Conservation (phyloP, 495 filamentous ascomycete genomes). For the Podospora pseudoanserina region DNA sequence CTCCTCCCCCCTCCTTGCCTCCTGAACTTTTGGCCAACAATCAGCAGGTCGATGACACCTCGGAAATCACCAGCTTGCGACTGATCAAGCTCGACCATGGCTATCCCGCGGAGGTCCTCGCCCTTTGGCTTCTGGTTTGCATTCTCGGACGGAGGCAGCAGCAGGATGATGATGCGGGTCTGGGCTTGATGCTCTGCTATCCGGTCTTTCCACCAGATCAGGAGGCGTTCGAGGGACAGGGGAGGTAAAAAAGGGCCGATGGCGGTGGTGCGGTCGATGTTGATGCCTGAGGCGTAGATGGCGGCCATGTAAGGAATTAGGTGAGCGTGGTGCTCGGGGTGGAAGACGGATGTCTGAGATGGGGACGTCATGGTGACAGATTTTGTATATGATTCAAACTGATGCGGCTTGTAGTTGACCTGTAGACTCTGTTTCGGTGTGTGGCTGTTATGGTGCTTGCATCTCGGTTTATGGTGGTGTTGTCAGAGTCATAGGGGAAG, state of each 20-base stretch:
- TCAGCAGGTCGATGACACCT: conserved; percentile 38
- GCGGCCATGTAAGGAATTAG: conserved; percentile 40
- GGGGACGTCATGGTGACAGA: background rate
- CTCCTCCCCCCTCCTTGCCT: conserved; percentile 30
- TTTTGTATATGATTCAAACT: background rate
- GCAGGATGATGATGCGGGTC: conserved; percentile 35
- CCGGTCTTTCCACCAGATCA: conserved; percentile 39
- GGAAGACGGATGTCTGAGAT: conserved; percentile 32
- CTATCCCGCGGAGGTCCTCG: conserved; percentile 35
- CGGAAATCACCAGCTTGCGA: conserved; percentile 37
- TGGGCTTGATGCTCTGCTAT: conserved; percentile 34
- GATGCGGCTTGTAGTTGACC: background rate
- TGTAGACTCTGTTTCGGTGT: background rate
- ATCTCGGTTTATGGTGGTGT: background rate
- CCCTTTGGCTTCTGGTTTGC: conserved; percentile 24
- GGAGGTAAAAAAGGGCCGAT: conserved; percentile 40
- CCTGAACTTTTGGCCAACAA: conserved; percentile 33
- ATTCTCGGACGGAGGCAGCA: conserved; percentile 27
- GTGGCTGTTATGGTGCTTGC: background rate
- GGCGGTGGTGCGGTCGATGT: conserved; percentile 30
- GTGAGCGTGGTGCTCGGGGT: conserved; percentile 31
- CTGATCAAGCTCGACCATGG: conserved; percentile 36
- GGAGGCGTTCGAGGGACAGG: conserved; percentile 37
- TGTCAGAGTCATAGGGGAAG: background rate
- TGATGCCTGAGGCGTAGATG: conserved; percentile 40